phyloP scores from a whole-genome alignment of 2,329 filamentous ascomycete species.

The Gaeumannomyces tritici region DNA sequence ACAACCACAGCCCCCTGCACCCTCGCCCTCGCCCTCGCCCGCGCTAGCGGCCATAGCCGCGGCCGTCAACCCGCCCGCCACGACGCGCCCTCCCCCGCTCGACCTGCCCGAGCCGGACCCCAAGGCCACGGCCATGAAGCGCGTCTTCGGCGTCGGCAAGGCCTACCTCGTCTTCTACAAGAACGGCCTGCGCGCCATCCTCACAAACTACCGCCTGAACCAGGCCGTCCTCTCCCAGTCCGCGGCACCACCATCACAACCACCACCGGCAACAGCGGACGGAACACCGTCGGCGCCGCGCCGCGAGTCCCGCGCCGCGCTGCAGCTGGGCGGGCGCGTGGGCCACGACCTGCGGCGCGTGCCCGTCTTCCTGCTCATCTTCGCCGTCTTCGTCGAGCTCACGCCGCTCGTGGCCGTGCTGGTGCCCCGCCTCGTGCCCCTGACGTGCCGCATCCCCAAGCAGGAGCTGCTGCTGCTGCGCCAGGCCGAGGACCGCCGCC shows the following conservation, averaged over 20 bases:
- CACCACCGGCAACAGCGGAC: conserved; percentile 11
- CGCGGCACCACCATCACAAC: conserved; percentile 34
- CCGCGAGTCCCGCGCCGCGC: conserved; percentile 49
- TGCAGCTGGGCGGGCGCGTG: conserved; percentile 60
- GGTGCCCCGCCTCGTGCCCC: conserved; percentile 62
- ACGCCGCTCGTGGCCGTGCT: conserved; percentile 70
- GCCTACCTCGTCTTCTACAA: conserved; percentile 85
- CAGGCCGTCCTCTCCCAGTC: conserved; percentile 21
- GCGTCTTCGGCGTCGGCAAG: conserved; percentile 57
- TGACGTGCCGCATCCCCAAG: conserved; percentile 71
- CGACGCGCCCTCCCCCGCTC: conserved; percentile 65
- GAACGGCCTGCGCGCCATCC: conserved; percentile 65
- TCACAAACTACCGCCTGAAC: conserved; percentile 51
- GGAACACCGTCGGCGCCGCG: conserved; percentile 14
- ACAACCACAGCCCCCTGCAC: no score
- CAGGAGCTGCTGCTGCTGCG: conserved; percentile 53
- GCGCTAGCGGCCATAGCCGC: not conserved
- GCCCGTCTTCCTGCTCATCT: conserved; percentile 66
- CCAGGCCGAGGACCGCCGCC: conserved; percentile 43
- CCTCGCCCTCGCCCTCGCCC: not conserved
- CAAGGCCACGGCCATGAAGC: conserved; percentile 30
- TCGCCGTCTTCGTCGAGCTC: conserved; percentile 76
- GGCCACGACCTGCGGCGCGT: conserved; percentile 66
- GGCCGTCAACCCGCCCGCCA: conserved; percentile 54
- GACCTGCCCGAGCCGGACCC: conserved; percentile 46